These are phyloP conservation scores for Uronychia setigera DNA, from an alignment of 73 alveolate genomes.

Conservation along the genomic window DNA sequence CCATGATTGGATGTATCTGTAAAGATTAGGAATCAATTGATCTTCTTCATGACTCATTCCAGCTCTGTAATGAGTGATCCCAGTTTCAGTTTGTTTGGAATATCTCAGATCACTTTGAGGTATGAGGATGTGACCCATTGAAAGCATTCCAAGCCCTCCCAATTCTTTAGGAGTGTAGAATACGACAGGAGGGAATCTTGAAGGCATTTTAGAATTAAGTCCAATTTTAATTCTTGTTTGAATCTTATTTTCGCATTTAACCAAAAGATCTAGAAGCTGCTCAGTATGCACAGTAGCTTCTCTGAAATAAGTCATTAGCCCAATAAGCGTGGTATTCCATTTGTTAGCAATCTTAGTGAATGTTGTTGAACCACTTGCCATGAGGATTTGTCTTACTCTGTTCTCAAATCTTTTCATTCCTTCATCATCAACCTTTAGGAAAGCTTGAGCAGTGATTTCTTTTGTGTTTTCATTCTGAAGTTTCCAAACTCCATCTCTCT, in stretches of 20 bases:
- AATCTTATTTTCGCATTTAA: conserved; percentile 97
- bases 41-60: conserved; percentile 99
- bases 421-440: conserved; percentile 98
- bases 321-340: conserved; percentile 99
- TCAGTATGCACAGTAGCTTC: conserved; percentile 99
- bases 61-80: conserved; percentile 97
- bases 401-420: conserved; percentile 97
- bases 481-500: conserved; percentile 99
- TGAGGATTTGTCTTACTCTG: conserved; percentile 96
- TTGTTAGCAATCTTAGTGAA: conserved; percentile 99
- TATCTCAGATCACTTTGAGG: conserved; percentile 99
- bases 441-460: conserved; percentile 99
- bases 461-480: conserved; percentile 99
- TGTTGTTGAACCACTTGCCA: conserved; percentile 99
- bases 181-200: conserved; percentile 99
- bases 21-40: conserved; percentile 98
- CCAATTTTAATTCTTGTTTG: conserved; percentile 99
- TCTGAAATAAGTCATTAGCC: conserved; percentile 99
- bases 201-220: conserved; percentile 99
- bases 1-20: conserved; percentile 99
- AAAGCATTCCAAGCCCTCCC: conserved; percentile 90
- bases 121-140: conserved; percentile 99
- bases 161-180: conserved; percentile 98
- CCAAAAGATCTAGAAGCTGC: conserved; percentile 97
- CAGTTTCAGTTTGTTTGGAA: conserved; percentile 98